These are phyloP conservation scores for Wickerhamiella infanticola DNA, from an alignment of 1,139 yeast species.

Conservation along the genomic window DNA sequence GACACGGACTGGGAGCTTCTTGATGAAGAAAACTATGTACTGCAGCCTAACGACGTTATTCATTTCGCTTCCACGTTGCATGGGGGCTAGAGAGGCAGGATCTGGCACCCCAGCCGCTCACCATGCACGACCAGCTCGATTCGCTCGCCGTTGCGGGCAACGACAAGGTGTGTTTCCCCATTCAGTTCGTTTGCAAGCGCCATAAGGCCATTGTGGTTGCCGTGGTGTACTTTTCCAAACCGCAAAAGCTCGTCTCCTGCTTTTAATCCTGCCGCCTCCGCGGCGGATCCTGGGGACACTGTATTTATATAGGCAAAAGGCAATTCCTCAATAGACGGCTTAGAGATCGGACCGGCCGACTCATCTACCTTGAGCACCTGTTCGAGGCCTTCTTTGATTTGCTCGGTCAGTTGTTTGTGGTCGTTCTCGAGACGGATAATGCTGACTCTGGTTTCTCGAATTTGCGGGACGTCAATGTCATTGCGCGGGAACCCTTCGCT, in stretches of 20 bases:
- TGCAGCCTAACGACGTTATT: slow-evolving; percentile 62
- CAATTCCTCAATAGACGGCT: background rate
- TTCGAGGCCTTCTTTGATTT: slow-evolving; percentile 34
- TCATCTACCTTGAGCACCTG: slow-evolving; percentile 25
- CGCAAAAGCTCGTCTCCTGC: background rate
- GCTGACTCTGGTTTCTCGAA: slow-evolving; percentile 45
- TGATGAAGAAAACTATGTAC: slow-evolving; percentile 65
- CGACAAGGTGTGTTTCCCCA: background rate
- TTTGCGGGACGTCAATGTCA: slow-evolving; percentile 61
- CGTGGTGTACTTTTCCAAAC: background rate
- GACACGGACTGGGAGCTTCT: slow-evolving; percentile 97
- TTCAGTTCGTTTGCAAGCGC: background rate
- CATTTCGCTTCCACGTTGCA: slow-evolving; percentile 88
- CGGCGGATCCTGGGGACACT: background rate
- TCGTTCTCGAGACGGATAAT: slow-evolving; percentile 61
- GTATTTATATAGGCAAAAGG: slow-evolving; percentile 1
- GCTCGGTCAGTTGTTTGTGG: slow-evolving; percentile 33
- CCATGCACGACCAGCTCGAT: background rate
- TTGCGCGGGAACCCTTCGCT: slow-evolving; percentile 72
- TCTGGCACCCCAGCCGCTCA: background rate
- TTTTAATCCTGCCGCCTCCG: background rate
- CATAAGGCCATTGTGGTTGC: background rate
- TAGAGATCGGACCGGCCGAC: background rate
- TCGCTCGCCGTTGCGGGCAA: background rate
- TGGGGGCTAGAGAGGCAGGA: slow-evolving; percentile 46